Evolutionary conservation across 169 alveolate genomes (phyloP).

Genomic region (Eimeria necatrix): DNA sequence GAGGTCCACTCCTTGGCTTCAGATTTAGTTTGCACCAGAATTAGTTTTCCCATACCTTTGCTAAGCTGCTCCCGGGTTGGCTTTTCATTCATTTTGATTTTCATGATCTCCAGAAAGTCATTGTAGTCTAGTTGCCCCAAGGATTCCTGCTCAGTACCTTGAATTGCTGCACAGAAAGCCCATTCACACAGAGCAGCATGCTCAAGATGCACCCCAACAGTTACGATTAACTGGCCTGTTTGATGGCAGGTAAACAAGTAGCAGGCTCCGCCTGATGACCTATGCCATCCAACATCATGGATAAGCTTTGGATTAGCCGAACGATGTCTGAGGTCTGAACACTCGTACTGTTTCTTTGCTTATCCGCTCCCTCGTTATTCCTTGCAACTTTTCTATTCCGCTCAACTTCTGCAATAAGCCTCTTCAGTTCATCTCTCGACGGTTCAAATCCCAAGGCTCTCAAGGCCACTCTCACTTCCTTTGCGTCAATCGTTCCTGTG

Average conservation of each 20-base stretch:
- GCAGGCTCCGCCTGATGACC: neutral
- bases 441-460: conserved; percentile 99
- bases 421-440: conserved; percentile 94
- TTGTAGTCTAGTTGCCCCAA: conserved; percentile 78
- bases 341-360: conserved; percentile 36
- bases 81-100: conserved; percentile 76
- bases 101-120: conserved; percentile 76
- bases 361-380: conserved; percentile 29
- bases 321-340: too few species aligned
- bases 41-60: conserved; percentile 32
- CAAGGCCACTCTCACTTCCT: conserved; percentile 98
- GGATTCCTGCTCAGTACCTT: conserved; percentile 40
- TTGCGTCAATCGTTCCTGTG: conserved; percentile 94
- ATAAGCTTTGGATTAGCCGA: too few species aligned
- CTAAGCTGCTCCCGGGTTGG: conserved; percentile 74
- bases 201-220: too few species aligned
- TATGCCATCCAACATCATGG: neutral
- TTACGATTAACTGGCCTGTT: too few species aligned
- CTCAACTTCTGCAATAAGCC: conserved; percentile 85
- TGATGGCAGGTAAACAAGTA: too few species aligned
- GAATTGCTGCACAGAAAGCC: conserved; percentile 58
- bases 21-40: neutral
- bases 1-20: neutral
- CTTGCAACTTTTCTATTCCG: conserved; percentile 56
- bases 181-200: neutral